Base-by-base conservation (phyloP, 441 rosid species). In the Pelargonium citronellum region DNA sequence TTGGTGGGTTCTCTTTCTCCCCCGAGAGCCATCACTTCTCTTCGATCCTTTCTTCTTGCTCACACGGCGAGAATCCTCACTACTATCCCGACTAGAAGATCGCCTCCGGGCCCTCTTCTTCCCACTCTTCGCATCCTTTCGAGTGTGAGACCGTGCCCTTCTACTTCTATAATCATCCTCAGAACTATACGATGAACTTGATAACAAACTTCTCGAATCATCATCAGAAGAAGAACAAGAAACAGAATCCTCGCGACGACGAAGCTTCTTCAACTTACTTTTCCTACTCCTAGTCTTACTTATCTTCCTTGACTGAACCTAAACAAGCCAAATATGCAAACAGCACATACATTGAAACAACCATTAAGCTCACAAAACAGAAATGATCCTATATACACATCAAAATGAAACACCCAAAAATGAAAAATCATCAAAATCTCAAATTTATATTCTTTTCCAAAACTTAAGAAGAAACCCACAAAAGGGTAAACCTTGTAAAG, bases 241-340 rank as follows among this genome's bases (percentile, higher is more conserved):
- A 65, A 67, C 79, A 19, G 83, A 79, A 82, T 79, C 84, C 65
- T 75, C 79, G 43, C 67, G 66, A 51, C 77, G 81, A 51, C 77
- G 81, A 71, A 76, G 75, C 87, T 85, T 90, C 82, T 82, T 87
- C 4, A 79, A 74, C 77, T 80, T 87, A 58, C 71, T 67, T 27
- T 20, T 79, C 34, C 71, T 69, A 2, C 72, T 72, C 79, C 69
- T 87, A 68, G 46, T 75, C 78, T 85, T 85, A 61, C 74, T 80
- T 77, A 68, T 89, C 87, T 79, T 86, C 84, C 75, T 82, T 34
- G 71, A 74, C 15, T 70, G 81, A 72, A 73, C 83, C 95, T 87
- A 55, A 55, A 2, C 61, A 55, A 16, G 4, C 61, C 19, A 79
- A 70, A 80, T 37, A 67, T 41, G 20, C 69, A 41, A 57, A 8